phyloP scores from a whole-genome alignment of 768 basidiomycete genomes.

The Lyophyllum semitale region DNA sequence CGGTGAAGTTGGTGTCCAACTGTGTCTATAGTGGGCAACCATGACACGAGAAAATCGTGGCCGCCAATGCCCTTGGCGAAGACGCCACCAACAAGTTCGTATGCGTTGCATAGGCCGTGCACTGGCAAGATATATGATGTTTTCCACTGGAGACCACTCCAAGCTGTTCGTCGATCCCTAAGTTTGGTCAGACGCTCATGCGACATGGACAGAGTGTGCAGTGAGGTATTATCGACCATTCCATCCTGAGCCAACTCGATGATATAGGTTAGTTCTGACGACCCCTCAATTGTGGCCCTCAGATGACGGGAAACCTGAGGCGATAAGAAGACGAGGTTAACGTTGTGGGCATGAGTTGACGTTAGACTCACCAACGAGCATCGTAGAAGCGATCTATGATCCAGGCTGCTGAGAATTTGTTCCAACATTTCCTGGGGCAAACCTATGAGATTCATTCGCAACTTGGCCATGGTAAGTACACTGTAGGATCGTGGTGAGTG shows the following conservation, averaged over 20 bases:
- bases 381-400: background rate
- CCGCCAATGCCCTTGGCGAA: slow-evolving; percentile 45
- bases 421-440: background rate
- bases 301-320: slow-evolving; percentile 36
- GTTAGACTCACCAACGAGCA: background rate
- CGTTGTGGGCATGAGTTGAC: background rate
- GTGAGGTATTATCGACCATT: slow-evolving; percentile 23
- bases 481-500: too few species aligned
- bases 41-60: slow-evolving; percentile 18
- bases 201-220: slow-evolving; percentile 8
- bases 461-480: background rate
- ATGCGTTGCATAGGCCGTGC: slow-evolving; percentile 36
- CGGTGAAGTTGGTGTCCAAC: slow-evolving; percentile 20
- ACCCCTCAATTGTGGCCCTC: slow-evolving; percentile 18
- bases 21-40: slow-evolving; percentile 26
- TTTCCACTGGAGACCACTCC: slow-evolving; percentile 25
- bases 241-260: slow-evolving; percentile 42
- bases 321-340: too few species aligned
- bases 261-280: slow-evolving; percentile 35
- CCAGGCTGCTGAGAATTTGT: background rate
- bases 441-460: background rate
- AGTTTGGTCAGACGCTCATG: slow-evolving; percentile 22
- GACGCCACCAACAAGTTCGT: slow-evolving; percentile 62
- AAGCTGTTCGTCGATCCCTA: slow-evolving; percentile 21
- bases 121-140: slow-evolving; percentile 8